A percentile compares a stretch with the other conserved stretches of the same genome.
Conservation (phyloP, 163 green algal species). For the Scenedesmus sp. region DNA sequence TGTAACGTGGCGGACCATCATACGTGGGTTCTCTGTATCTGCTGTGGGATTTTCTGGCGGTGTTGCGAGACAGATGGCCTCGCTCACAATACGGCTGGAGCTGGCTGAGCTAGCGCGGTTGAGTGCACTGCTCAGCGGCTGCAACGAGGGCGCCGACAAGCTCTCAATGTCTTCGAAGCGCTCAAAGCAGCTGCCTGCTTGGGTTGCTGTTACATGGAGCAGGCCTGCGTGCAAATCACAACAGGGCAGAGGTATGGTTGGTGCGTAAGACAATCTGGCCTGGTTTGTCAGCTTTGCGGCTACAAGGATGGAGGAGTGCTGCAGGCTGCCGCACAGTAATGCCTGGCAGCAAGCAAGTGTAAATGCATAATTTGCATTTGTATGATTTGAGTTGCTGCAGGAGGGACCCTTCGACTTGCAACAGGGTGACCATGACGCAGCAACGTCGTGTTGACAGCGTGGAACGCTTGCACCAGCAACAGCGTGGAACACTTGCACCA, state of each 20-base stretch:
- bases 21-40: not conserved
- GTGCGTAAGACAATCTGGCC: not conserved
- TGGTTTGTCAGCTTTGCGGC: no score
- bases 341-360: no score
- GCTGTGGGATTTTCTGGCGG: constrained; percentile 27
- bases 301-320: no score
- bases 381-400: no score
- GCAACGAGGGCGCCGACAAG: not conserved
- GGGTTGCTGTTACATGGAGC: constrained; percentile 28
- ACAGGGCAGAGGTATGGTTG: not conserved
- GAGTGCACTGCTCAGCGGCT: not conserved
- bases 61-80: constrained; percentile 40
- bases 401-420: no score
- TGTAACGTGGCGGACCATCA: not conserved
- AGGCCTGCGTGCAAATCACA: not conserved
- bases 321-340: no score
- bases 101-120: not conserved
- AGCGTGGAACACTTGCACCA: not conserved
- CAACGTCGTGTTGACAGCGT: no score
- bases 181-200: constrained; percentile 43
- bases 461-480: not conserved
- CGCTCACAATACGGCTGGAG: not conserved
- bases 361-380: no score
- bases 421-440: no score
- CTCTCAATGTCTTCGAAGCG: constrained; percentile 14